A percentile compares a stretch with the other conserved stretches of the same genome.
These are phyloP conservation scores for Globomyces pollinis-pini DNA, from an alignment of 192 early-diverging fungal genomes.

Conservation along the genomic window DNA sequence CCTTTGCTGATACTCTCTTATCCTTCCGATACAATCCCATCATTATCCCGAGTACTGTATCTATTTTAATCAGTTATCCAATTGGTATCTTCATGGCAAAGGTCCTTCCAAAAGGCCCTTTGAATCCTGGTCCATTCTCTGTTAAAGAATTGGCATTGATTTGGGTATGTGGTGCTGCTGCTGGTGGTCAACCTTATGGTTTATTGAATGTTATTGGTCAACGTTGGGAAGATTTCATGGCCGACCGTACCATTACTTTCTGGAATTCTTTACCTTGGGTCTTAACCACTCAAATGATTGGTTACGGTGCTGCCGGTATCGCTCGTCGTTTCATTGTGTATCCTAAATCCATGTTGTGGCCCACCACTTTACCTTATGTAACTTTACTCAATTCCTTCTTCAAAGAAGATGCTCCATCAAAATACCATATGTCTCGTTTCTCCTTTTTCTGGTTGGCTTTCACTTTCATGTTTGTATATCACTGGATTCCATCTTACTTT, in stretches of 20 bases:
- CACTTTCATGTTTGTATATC: conserved; percentile 43
- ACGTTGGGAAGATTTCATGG: conserved; percentile 6
- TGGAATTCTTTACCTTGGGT: conserved; percentile 28
- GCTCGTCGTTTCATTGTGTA: conserved; percentile 73
- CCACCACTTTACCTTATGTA: conserved; percentile 61
- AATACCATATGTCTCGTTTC: conserved; percentile 32
- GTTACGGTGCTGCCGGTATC: conserved; percentile 66
- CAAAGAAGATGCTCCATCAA: conserved; percentile 18
- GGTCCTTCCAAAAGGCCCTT: conserved; percentile 42
- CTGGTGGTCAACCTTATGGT: conserved; percentile 57
- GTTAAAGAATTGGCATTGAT: conserved; percentile 74
- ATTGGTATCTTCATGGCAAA: conserved; percentile 58
- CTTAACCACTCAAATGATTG: conserved; percentile 61
- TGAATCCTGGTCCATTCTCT: conserved; percentile 60
- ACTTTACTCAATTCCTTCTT: conserved; percentile 74
- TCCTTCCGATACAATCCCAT: conserved; percentile 28
- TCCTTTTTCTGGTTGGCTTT: conserved; percentile 55
- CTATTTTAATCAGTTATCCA: conserved; percentile 65
- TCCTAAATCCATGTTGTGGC: conserved; percentile 80
- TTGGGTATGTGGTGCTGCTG: conserved; percentile 63
- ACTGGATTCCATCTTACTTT: conserved; percentile 25
- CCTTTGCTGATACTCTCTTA: conserved; percentile 19
- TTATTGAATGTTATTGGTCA: conserved; percentile 32
- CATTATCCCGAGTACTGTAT: conserved; percentile 28
- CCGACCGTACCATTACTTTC: conserved; percentile 17